Evolutionary conservation across 768 basidiomycete species (phyloP), one percentile per base, ranked within the genome.

Genomic region (Guyanaporus albipodus): DNA sequence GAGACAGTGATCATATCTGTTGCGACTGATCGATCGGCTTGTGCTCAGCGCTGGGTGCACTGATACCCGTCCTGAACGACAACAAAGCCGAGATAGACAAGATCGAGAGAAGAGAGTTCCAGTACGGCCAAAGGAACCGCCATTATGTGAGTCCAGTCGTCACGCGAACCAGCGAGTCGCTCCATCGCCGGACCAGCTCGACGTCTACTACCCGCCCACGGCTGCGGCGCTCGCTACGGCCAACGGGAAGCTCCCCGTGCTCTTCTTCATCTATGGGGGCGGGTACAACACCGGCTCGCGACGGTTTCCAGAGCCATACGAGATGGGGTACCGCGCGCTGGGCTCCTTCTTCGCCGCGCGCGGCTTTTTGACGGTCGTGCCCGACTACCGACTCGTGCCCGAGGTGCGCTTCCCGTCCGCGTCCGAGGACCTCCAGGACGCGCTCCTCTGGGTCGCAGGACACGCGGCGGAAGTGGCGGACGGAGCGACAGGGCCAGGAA

Each of bases 241-340:
- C 11, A 44, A 48, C 17, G 56, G 56, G 19, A 66, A 62, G 42
- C 66, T 73, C 0, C 79, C 80, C 0, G 67, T 85, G 18, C 64
- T 86, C 21, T 76, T 86, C 61, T 85, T 77, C 63, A 49, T 79
- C 33, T 86, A 87, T 50, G 85, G 85, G 1, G 85, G 85, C 2
- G 82, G 83, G 3, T 83, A 82, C 57, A 65, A 66, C 50, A 58
- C 62, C 0, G 84, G 84, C 1, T 67, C 69, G 0, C 74, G 79
- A n/a, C 70, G 65, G 8, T 57, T 76, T 33, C 67, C 73, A 2
- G 63, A 72, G 8, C 74, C 80, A 0, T 68, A 69, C 35, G 73
- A 77, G 35, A 71, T 83, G 38, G 69, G 62, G 9, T 85, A 84
- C 56, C 69, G 70, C n/a, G 75, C 74, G 48, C 54, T 85, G 8